Evolutionary conservation across 1,284 basidiomycete genomes (phyloP).

Genomic region (Coriolopsis trogii): DNA sequence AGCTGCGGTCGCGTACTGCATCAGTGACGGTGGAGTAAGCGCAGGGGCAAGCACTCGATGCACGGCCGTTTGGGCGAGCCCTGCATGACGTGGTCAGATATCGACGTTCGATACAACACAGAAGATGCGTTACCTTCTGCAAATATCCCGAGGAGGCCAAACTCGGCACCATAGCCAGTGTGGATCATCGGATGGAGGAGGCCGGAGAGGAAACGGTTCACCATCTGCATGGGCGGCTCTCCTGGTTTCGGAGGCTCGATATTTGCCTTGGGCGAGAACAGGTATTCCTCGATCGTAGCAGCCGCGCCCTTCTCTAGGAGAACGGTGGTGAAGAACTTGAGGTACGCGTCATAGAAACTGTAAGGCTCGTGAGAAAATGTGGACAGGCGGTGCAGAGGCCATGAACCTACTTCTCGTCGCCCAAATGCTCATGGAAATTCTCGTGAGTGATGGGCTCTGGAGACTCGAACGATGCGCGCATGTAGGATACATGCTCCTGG

Average conservation of each 20-base stretch:
- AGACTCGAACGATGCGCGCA: conserved; percentile 43
- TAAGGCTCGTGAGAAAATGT: too few relatives aligned
- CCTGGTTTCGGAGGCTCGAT: conserved; percentile 27
- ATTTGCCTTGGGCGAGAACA: conserved; percentile 60
- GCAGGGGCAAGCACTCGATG: conserved; percentile 27
- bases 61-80: conserved; percentile 39
- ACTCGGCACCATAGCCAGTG: conserved; percentile 64
- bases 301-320: conserved; percentile 46
- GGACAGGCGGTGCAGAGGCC: conserved; percentile 37
- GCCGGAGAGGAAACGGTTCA: conserved; percentile 59
- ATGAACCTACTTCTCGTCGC: conserved; percentile 44
- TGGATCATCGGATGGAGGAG: conserved; percentile 70
- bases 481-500: conserved; percentile 42
- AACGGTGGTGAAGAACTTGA: conserved; percentile 55
- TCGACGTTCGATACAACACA: neutral
- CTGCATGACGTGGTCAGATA: conserved; percentile 18
- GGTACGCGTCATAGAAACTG: conserved; percentile 62
- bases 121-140: conserved; percentile 52
- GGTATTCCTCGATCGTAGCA: conserved; percentile 52
- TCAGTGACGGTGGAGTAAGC: conserved; percentile 32
- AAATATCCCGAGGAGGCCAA: conserved; percentile 61
- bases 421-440: conserved; percentile 51
- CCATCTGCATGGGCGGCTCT: conserved; percentile 45
- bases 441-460: conserved; percentile 44
- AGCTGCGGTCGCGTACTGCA: conserved; percentile 15